Evolutionary conservation across 1,284 basidiomycete species (phyloP), one percentile per base, ranked within the genome.

Genomic region (Phellinidium pouzarii): DNA sequence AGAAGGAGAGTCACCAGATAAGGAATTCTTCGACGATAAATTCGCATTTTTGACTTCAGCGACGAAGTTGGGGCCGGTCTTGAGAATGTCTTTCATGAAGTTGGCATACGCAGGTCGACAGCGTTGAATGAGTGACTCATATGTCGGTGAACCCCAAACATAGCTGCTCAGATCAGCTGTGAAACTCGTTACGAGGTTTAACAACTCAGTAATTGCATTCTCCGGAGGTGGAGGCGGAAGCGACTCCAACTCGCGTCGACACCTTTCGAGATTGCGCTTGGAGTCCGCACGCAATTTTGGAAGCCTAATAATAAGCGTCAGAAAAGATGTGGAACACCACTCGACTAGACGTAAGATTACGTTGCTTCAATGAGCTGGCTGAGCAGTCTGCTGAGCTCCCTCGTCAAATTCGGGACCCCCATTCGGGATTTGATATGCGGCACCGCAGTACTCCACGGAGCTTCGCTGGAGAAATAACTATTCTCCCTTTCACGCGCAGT

Each of bases 391-490:
- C 69, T 70, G 1, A 73, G 52, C 6, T 62, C 62, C 1, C 57
- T 46, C 1, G 67, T 59, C 1, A 72, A 58, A 22, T 67, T 65
- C 1, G 47, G 50, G 2, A 65, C 70, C 1, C 71, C 71, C 25
- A 71, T 65, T 7, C 66, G 58, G 17, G 61, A 40, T 40, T 56
- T 56, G 23, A 45, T 45, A 11, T 25, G 12, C n/a, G 44, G 17
- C 25, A 58, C 48, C 1, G 43, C 19, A 4, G 62, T 59, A 2
- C 60, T 59, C 65, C 69, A 70, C 1, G 66, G 66, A 3, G 46
- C 14, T 3, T 61, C 64, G 1, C 53, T 61, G 4, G 58, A 53
- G 54, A 73, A 71, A 44, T 67, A 72, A 0, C 47, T 44, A 0
- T 44, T 42, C 48, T 71, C 71, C 1, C 49, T 42, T 22, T 43